Evolutionary conservation across 2,329 filamentous ascomycete species (phyloP).

Genomic region (Phaeosphaeria sp.): DNA sequence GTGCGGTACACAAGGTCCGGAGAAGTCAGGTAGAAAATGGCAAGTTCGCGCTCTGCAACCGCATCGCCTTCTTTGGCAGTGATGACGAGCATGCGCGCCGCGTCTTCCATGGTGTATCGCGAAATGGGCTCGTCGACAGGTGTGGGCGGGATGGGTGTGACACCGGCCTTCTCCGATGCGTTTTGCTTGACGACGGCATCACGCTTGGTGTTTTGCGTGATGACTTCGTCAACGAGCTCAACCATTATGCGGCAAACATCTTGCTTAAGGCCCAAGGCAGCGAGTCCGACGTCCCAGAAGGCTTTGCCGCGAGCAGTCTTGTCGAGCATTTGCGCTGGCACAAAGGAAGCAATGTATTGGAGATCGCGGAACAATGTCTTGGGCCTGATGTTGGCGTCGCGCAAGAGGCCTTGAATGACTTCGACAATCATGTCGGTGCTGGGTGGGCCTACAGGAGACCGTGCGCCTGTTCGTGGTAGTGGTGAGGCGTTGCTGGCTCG

Average conservation of each 20-base stretch:
- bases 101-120: slow-evolving; percentile 77
- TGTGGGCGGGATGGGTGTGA: slow-evolving; percentile 10
- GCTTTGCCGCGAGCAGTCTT: slow-evolving; percentile 71
- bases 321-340: slow-evolving; percentile 64
- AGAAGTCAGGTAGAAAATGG: slow-evolving; percentile 90
- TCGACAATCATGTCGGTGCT: slow-evolving; percentile 54
- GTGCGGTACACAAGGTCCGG: slow-evolving; percentile 83
- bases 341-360: slow-evolving; percentile 66
- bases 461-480: slow-evolving; percentile 40
- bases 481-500: slow-evolving; percentile 48
- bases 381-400: slow-evolving; percentile 53
- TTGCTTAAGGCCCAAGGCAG: slow-evolving; percentile 85
- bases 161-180: slow-evolving; percentile 26
- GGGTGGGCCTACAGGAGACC: slow-evolving; percentile 47
- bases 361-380: slow-evolving; percentile 58
- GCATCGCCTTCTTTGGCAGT: slow-evolving; percentile 91
- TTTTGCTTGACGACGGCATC: slow-evolving; percentile 42
- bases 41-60: slow-evolving; percentile 89
- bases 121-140: slow-evolving; percentile 53
- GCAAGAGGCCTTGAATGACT: slow-evolving; percentile 53
- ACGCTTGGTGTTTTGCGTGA: slow-evolving; percentile 72
- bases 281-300: slow-evolving; percentile 89
- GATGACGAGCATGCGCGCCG: slow-evolving; percentile 88
- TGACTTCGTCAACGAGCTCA: slow-evolving; percentile 74
- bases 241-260: slow-evolving; percentile 86